A percentile compares a stretch with the other conserved stretches of the same genome.
Evolutionary conservation across 352 stramenopile genomes (phyloP).

Genomic region (Phytophthora citrophthora): DNA sequence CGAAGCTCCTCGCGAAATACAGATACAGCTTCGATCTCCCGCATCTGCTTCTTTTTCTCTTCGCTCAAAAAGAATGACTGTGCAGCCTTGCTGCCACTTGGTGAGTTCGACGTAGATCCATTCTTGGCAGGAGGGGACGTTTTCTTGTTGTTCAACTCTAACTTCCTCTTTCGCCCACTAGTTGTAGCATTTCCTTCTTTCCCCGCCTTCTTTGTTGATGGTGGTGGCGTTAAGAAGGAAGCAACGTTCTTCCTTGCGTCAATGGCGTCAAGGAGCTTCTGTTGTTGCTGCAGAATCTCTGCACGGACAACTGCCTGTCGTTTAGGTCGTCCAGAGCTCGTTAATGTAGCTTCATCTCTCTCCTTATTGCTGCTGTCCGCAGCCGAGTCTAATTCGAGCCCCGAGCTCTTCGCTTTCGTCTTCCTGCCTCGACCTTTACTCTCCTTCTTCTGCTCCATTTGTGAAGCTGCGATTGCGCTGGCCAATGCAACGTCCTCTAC

Average conservation of each 20-base stretch:
- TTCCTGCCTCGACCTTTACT: constrained; percentile 11
- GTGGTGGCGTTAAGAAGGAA: constrained; percentile 42
- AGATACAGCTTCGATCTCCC: constrained; percentile 73
- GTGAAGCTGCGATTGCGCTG: constrained; percentile 9
- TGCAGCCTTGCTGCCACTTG: constrained; percentile 26
- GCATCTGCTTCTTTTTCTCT: constrained; percentile 67
- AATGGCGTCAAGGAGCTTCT: constrained; percentile 39
- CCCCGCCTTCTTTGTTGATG: constrained; percentile 28
- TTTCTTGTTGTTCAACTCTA: constrained; percentile 71
- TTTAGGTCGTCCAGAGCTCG: constrained; percentile 55
- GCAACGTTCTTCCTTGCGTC: constrained; percentile 31
- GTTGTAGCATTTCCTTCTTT: constrained; percentile 13
- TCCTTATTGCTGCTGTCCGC: constrained; percentile 10
- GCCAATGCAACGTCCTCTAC: constrained; percentile 3
- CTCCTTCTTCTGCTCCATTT: constrained; percentile 17
- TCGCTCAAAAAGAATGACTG: constrained; percentile 75
- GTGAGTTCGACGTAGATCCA: constrained; percentile 19
- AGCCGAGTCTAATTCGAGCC: constrained; percentile 19
- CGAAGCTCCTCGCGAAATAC: constrained; percentile 69
- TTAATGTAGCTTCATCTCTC: constrained; percentile 8
- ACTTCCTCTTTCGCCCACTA: constrained; percentile 57
- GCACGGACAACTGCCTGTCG: constrained; percentile 56
- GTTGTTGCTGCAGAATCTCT: constrained; percentile 50
- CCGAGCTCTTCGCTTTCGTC: constrained; percentile 15
- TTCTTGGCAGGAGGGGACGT: constrained; percentile 34